Evolutionary conservation across 495 filamentous ascomycete genomes (phyloP), one percentile per base, ranked within the genome.

Genomic region (Lophiotrema nucula): DNA sequence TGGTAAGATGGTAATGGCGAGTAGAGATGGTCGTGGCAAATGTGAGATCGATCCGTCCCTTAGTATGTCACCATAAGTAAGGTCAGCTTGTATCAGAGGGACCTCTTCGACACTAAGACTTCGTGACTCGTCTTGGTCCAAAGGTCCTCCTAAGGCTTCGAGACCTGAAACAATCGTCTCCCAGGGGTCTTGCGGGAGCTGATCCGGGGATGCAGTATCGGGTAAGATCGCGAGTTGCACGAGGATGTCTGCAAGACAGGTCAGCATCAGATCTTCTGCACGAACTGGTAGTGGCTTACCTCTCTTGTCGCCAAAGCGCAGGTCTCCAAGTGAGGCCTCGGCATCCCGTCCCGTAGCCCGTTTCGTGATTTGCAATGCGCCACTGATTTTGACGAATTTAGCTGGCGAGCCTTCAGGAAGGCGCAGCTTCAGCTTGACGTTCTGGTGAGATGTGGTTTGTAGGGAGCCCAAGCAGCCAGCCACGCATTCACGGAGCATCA

Each of bases 1-100:
- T 3, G 93, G 93, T n/a, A 99, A 80, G 88, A 99, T 96, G 18
- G 93, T 97, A 61, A 99, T 99, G 27, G 93, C 90, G n/a, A 99
- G 79, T 1, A 99, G 82, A 4, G 91, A 95, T 2, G 91, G 91
- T 22, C 93, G 84, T 6, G 92, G 88, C 15, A 89, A 83, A 67
- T 97, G 93, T 41, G 88, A 88, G 22, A 93, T 77, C 37, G 89
- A 87, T 37, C 92, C 91, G 56, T 97, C 93, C 16, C 93, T 85
- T 2, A 97, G 83, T 54, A 99, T 88, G 69, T 99, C 95, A 18
- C 93, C 90, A 76, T 92, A 99, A 21, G 81, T 88, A 0, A 99
- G 79, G 67, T 97, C 95, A 4, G 93, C 95, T 72, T 97, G 95
- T 64, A 99, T 90, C 35, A 99, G 76, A 1, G 93, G 93, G 10